Conservation (phyloP, 495 filamentous ascomycete genomes). For the Hypoxylon lienhwacheense region DNA sequence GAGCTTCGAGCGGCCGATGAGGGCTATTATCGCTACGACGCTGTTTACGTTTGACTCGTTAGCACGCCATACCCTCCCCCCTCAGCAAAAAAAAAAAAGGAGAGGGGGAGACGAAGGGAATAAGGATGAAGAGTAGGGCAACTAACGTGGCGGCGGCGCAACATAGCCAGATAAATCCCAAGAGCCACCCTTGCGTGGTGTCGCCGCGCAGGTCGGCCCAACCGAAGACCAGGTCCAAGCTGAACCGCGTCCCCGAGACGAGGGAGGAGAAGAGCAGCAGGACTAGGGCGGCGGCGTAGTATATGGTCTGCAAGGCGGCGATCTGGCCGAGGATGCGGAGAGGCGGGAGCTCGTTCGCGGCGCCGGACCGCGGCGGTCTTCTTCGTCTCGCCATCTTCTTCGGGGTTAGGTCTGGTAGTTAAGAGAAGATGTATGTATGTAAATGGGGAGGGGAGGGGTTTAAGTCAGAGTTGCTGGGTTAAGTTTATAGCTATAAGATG, state of each 20-base stretch:
- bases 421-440: no score
- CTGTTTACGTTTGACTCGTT: conserved; percentile 46
- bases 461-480: neutral
- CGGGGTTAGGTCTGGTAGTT: neutral
- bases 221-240: conserved; percentile 69
- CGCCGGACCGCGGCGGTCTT: conserved; percentile 75
- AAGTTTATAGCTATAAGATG: neutral
- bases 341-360: conserved; percentile 78
- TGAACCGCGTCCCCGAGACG: conserved; percentile 75
- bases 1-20: conserved; percentile 85
- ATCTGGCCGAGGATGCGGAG: conserved; percentile 88
- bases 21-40: conserved; percentile 73
- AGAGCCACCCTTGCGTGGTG: conserved; percentile 88
- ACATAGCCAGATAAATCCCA: conserved; percentile 84
- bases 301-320: conserved; percentile 76
- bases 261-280: conserved; percentile 88
- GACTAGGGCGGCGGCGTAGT: conserved; percentile 72
- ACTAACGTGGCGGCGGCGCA: conserved; percentile 77
- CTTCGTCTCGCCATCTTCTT: conserved; percentile 73
- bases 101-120: no score
- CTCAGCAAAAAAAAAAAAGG: no score
- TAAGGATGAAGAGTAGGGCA: conserved; percentile 3
- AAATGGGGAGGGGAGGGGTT: neutral
- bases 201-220: conserved; percentile 86
- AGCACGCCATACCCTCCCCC: neutral